Conservation (phyloP, 257 asterid species). For the Primulina huaijiensis region DNA sequence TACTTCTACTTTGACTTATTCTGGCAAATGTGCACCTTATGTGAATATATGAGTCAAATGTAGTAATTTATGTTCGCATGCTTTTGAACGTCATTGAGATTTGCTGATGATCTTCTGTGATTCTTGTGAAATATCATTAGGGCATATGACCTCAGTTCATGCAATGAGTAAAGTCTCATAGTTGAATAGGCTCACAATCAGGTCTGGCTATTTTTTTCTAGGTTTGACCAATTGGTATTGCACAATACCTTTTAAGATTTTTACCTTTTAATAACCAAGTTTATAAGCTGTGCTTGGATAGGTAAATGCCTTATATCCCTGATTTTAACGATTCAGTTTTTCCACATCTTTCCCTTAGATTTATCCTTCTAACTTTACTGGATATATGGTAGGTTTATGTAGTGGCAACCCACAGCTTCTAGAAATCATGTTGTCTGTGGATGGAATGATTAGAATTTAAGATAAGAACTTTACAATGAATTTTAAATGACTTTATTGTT, state of each 20-base stretch:
- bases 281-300: not conserved
- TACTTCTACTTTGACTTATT: not conserved
- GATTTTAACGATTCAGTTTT: not conserved
- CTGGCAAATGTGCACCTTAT: not conserved
- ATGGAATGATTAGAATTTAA: no score
- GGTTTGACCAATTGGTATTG: constrained; percentile 4
- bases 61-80: not conserved
- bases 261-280: not conserved
- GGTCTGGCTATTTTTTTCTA: not conserved
- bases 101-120: not conserved
- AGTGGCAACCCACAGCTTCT: constrained; percentile 12
- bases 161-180: not conserved
- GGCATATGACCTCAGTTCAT: not conserved
- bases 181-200: constrained; percentile 11
- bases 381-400: constrained; percentile 11
- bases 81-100: constrained; percentile 7
- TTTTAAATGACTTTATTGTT: no score
- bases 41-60: constrained; percentile 1
- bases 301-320: not conserved
- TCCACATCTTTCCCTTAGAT: not conserved
- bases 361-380: not conserved
- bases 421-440: not conserved
- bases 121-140: constrained; percentile 3
- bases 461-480: no score
- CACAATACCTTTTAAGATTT: not conserved